phyloP scores from a whole-genome alignment of 371 early-diverging fungal genomes.

The Rhizomucor miehei region DNA sequence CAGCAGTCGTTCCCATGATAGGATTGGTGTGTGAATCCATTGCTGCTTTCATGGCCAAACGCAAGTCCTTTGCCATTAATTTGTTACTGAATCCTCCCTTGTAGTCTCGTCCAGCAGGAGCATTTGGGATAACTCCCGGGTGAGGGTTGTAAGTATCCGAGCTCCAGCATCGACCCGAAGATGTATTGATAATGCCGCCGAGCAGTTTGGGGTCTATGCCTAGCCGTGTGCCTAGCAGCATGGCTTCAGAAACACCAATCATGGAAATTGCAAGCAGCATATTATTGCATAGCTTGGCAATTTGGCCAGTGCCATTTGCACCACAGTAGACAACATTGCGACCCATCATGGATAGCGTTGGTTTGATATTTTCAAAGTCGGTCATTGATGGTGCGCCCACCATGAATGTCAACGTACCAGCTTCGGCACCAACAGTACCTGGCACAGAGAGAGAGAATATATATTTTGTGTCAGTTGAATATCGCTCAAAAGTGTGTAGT shows the following conservation, averaged over 20 bases:
- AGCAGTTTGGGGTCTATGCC: conserved; percentile 91
- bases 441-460: too few relatives aligned
- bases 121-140: conserved; percentile 80
- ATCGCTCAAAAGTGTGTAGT: too few relatives aligned
- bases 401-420: conserved; percentile 96
- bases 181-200: conserved; percentile 84
- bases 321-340: conserved; percentile 95
- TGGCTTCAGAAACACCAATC: conserved; percentile 91
- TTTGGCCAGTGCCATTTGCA: conserved; percentile 83
- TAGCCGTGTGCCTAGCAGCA: conserved; percentile 82
- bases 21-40: conserved; percentile 69
- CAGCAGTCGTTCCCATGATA: conserved; percentile 71
- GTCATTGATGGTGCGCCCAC: conserved; percentile 72
- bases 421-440: conserved; percentile 86
- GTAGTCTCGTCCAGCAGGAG: conserved; percentile 85
- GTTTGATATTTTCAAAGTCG: conserved; percentile 67
- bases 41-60: conserved; percentile 89
- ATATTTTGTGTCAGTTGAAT: too few relatives aligned
- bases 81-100: conserved; percentile 87
- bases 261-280: conserved; percentile 93
- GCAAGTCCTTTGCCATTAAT: conserved; percentile 94
- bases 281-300: conserved; percentile 97
- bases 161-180: conserved; percentile 89
- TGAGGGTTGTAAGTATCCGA: conserved; percentile 92
- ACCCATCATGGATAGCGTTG: conserved; percentile 82